A percentile compares a stretch with the other conserved stretches of the same genome.
These are phyloP conservation scores for Scortechinia acanthostroma DNA, from an alignment of 2,329 filamentous ascomycete genomes.

Conservation along the genomic window DNA sequence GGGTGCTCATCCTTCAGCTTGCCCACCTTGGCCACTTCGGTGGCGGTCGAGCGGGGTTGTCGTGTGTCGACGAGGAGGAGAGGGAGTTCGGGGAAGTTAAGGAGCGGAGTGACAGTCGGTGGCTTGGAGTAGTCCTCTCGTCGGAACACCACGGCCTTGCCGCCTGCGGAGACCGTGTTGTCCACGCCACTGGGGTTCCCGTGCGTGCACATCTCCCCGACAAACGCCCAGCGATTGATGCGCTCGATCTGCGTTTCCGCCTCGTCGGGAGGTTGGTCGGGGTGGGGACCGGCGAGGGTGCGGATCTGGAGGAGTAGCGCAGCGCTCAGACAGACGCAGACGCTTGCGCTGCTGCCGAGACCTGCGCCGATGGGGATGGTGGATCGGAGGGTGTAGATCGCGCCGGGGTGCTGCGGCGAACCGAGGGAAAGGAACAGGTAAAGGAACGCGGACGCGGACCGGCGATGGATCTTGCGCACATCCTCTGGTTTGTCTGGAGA, in stretches of 20 bases:
- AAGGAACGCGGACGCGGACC: constrained; percentile 77
- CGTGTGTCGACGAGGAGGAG: constrained; percentile 84
- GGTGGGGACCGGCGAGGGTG: constrained; percentile 23
- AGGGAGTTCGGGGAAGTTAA: constrained; percentile 85
- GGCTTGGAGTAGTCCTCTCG: constrained; percentile 65
- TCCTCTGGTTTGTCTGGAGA: constrained; percentile 61
- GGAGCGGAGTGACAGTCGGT: constrained; percentile 69
- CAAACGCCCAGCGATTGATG: constrained; percentile 96
- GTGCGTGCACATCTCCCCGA: constrained; percentile 93
- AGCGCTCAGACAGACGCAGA: constrained; percentile 8
- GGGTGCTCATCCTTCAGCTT: constrained; percentile 67
- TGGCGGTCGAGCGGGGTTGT: constrained; percentile 76
- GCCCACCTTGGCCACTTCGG: constrained; percentile 80
- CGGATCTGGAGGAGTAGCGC: constrained; percentile 8
- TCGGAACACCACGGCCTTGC: constrained; percentile 89
- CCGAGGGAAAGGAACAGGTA: constrained; percentile 89
- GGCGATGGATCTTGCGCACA: constrained; percentile 75
- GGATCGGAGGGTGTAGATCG: constrained; percentile 74
- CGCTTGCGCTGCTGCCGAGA: constrained; percentile 8
- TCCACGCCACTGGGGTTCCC: constrained; percentile 94
- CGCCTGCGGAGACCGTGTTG: constrained; percentile 89
- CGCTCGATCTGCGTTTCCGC: constrained; percentile 85
- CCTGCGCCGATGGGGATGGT: constrained; percentile 9
- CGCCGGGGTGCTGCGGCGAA: constrained; percentile 70
- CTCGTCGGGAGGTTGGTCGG: constrained; percentile 40